phyloP scores from a whole-genome alignment of 202 grass and related monocot species.

The Elaeis oleifera region DNA sequence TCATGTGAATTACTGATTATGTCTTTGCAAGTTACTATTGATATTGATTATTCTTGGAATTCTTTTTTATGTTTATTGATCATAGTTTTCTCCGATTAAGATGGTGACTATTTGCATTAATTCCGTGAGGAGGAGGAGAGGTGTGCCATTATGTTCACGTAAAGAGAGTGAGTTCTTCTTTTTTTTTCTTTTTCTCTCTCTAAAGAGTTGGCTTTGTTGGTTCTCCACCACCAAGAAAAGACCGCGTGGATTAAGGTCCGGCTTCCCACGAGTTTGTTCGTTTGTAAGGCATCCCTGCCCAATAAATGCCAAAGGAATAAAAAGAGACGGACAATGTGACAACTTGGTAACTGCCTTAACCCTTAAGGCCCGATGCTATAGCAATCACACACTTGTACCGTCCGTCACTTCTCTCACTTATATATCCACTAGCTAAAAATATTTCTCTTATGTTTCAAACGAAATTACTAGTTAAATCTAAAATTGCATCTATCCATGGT shows the following conservation, averaged over 20 bases:
- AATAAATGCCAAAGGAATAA: too few relatives aligned
- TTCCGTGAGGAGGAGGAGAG: too few relatives aligned
- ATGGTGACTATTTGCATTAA: neutral
- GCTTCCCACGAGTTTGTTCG: slow-evolving; percentile 10
- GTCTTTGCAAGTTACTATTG: neutral
- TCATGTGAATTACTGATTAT: neutral
- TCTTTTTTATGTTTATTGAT: neutral
- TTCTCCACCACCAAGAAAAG: slow-evolving; percentile 16
- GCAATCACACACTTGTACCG: too few relatives aligned
- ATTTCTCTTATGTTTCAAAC: too few relatives aligned
- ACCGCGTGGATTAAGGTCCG: slow-evolving; percentile 11
- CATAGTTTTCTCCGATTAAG: neutral
- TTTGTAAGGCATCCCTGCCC: neutral
- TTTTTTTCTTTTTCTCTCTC: neutral
- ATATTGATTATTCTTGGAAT: neutral
- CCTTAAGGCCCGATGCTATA: too few relatives aligned
- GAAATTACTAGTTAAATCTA: too few relatives aligned
- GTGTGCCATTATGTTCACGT: slow-evolving; percentile 9
- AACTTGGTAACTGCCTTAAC: too few relatives aligned
- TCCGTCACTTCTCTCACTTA: too few relatives aligned
- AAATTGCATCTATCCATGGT: too few relatives aligned
- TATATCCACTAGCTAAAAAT: too few relatives aligned
- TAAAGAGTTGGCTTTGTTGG: slow-evolving; percentile 12
- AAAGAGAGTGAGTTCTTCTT: slow-evolving; percentile 16
- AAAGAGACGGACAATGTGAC: too few relatives aligned